These are phyloP conservation scores for Penicillium riverlandense DNA, from an alignment of 495 filamentous ascomycete species.

Conservation along the genomic window DNA sequence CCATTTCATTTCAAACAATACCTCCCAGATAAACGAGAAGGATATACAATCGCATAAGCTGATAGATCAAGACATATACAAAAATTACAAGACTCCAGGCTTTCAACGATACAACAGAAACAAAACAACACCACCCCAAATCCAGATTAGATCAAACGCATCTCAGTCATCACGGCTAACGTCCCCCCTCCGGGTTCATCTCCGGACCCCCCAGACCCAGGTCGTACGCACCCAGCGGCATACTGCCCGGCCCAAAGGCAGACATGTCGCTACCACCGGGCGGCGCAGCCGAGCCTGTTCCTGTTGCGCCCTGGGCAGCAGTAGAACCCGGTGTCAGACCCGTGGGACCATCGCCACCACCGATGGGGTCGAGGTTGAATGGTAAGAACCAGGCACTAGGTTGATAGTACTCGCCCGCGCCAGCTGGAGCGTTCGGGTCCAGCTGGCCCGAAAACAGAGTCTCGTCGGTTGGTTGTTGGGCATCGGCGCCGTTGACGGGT, in stretches of 20 bases:
- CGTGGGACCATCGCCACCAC: background rate
- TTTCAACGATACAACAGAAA: no score
- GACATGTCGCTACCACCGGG: constrained; percentile 6
- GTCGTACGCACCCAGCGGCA: constrained; percentile 26
- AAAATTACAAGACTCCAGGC: no score
- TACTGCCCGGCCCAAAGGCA: constrained; percentile 14
- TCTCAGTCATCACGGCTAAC: no score
- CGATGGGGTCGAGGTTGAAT: constrained; percentile 75
- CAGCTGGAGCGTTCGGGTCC: constrained; percentile 33
- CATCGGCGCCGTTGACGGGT: constrained; percentile 18
- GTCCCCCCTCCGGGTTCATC: background rate
- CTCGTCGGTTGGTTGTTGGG: constrained; percentile 13
- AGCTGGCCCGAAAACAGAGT: constrained; percentile 30
- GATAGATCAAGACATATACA: no score
- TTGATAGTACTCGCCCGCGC: constrained; percentile 37
- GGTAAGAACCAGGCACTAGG: constrained; percentile 90
- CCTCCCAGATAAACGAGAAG: no score
- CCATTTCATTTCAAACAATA: no score
- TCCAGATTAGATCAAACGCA: no score
- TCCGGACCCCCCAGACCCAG: constrained; percentile 16
- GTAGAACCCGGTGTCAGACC: no score
- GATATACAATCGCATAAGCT: no score
- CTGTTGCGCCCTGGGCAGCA: no score
- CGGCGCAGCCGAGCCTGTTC: no score
- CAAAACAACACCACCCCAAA: no score